These are phyloP conservation scores for Pharnaceum exiguum DNA, from an alignment of 148 eudicot genomes.

Conservation along the genomic window DNA sequence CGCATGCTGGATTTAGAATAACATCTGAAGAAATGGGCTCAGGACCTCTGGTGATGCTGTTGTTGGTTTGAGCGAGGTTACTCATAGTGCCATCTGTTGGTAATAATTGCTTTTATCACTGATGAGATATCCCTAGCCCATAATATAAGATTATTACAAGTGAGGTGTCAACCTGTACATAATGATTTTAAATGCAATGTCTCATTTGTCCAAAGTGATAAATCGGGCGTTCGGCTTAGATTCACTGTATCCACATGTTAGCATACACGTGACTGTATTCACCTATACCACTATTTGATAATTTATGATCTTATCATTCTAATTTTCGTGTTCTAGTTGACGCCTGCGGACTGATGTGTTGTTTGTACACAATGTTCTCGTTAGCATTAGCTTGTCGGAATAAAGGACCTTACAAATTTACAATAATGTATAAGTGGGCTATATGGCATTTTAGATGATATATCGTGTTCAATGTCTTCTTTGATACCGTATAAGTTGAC, in stretches of 20 bases:
- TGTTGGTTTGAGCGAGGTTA: conserved; percentile 7
- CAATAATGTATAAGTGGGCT: too few species aligned
- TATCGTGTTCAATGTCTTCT: too few species aligned
- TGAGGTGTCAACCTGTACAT: conserved; percentile 33
- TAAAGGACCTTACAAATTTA: too few species aligned
- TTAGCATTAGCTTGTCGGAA: too few species aligned
- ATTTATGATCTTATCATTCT: conserved; percentile 2
- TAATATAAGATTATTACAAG: conserved; percentile 7
- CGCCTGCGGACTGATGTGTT: neutral
- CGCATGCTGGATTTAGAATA: conserved; percentile 8
- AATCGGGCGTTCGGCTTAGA: conserved; percentile 13
- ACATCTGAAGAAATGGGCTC: conserved; percentile 8
- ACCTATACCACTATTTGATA: neutral
- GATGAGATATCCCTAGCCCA: neutral
- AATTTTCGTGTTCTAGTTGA: neutral
- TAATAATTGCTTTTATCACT: conserved; percentile 17
- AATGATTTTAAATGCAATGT: conserved; percentile 17
- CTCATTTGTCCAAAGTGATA: conserved; percentile 23
- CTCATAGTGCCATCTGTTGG: conserved; percentile 9
- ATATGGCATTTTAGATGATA: too few species aligned
- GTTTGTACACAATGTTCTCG: too few species aligned
- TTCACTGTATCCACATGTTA: conserved; percentile 20
- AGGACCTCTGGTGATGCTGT: conserved; percentile 9
- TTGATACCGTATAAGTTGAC: too few species aligned
- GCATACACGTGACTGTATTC: conserved; percentile 13